Conservation (phyloP, 1,139 yeast species). For the Debaryomyces robertsiae region DNA sequence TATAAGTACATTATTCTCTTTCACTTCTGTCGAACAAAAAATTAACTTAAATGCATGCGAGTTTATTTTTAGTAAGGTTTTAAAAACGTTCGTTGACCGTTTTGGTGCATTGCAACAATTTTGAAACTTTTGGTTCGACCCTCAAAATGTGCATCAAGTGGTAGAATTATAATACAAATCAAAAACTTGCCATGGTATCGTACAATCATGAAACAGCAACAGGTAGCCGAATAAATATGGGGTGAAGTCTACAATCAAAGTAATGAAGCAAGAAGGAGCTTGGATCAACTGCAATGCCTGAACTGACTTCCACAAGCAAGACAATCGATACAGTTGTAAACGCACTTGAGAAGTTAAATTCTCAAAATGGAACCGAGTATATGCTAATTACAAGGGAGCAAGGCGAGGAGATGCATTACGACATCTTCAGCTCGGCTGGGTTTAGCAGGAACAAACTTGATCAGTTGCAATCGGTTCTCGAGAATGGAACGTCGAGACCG, state of each 20-base stretch:
- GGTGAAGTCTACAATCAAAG: background rate
- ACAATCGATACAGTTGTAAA: conserved; percentile 3
- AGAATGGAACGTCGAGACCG: conserved; percentile 11
- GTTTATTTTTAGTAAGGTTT: conserved; percentile 1
- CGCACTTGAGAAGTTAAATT: conserved; percentile 7
- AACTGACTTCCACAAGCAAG: background rate
- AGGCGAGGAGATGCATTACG: conserved; percentile 12
- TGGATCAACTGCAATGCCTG: background rate
- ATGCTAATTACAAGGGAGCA: conserved; percentile 10
- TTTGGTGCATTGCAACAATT: conserved; percentile 4
- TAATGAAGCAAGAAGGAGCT: background rate
- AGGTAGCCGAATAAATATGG: conserved; percentile 8
- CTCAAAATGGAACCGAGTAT: conserved; percentile 6
- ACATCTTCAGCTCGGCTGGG: conserved; percentile 18
- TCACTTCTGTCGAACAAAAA: background rate
- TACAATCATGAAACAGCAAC: conserved; percentile 5
- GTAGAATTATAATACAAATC: background rate
- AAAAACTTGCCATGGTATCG: background rate
- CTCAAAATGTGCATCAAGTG: conserved; percentile 5
- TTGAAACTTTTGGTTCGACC: conserved; percentile 2
- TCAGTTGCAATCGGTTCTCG: conserved; percentile 16
- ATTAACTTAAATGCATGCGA: no score
- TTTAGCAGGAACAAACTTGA: conserved; percentile 17
- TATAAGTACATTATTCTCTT: background rate
- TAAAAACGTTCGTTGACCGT: background rate